These are phyloP conservation scores for Apiospora phragmitis DNA, from an alignment of 2,329 filamentous ascomycete genomes.

Conservation along the genomic window DNA sequence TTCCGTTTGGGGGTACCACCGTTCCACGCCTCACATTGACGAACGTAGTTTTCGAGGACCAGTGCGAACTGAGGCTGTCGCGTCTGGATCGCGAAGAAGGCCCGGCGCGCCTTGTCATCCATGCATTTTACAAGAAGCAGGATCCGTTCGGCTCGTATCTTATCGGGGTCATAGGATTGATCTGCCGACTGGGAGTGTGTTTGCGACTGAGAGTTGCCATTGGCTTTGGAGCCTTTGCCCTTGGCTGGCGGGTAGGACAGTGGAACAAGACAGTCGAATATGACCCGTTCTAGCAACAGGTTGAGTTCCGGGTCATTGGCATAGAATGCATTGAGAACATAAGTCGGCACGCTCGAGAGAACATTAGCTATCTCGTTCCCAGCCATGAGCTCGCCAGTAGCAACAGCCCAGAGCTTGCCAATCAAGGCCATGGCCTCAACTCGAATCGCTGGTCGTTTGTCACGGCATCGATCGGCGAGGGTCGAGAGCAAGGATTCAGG, in stretches of 20 bases:
- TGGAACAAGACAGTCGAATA: conserved; percentile 88
- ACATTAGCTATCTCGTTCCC: conserved; percentile 73
- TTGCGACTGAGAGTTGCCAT: conserved; percentile 56
- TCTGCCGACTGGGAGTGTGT: conserved; percentile 17
- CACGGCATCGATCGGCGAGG: conserved; percentile 84
- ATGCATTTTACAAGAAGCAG: conserved; percentile 79
- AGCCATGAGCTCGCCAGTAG: conserved; percentile 79
- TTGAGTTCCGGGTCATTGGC: conserved; percentile 88
- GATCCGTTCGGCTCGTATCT: conserved; percentile 80
- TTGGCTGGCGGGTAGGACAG: conserved; percentile 78
- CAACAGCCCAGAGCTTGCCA: conserved; percentile 90
- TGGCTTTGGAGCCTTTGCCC: conserved; percentile 61
- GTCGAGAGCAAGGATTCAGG: conserved; percentile 77
- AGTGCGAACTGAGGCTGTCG: conserved; percentile 75
- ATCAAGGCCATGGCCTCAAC: conserved; percentile 84
- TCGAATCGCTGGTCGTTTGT: conserved; percentile 78
- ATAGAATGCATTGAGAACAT: conserved; percentile 85
- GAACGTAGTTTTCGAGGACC: conserved; percentile 74
- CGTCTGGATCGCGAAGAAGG: conserved; percentile 83
- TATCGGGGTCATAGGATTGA: conserved; percentile 65
- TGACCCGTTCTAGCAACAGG: conserved; percentile 76
- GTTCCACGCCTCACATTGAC: conserved; percentile 86
- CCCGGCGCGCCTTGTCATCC: conserved; percentile 75
- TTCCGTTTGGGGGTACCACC: conserved; percentile 79
- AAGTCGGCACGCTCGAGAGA: conserved; percentile 80